These are phyloP conservation scores for Sarcodon sp. DNA, from an alignment of 768 basidiomycete species.

Conservation along the genomic window DNA sequence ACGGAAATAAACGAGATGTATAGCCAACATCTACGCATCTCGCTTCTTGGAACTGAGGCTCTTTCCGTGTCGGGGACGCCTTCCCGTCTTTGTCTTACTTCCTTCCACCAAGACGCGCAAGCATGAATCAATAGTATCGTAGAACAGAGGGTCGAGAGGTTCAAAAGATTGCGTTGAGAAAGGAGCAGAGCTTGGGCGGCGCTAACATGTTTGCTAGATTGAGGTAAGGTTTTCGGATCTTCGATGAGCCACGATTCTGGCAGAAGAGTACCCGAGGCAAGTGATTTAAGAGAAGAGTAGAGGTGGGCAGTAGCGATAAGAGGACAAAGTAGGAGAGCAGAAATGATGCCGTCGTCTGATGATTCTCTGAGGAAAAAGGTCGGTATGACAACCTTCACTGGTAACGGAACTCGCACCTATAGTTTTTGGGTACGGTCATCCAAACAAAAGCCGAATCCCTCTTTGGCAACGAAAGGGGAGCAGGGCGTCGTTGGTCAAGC, in stretches of 20 bases:
- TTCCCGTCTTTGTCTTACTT: slow-evolving; percentile 30
- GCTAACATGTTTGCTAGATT: slow-evolving; percentile 25
- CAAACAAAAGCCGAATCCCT: slow-evolving; percentile 61
- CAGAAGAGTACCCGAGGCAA: slow-evolving; percentile 17
- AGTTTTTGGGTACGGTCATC: slow-evolving; percentile 89
- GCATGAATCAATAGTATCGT: slow-evolving; percentile 72
- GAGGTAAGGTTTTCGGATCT: slow-evolving; percentile 41
- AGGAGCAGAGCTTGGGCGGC: slow-evolving; percentile 42
- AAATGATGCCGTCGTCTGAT: slow-evolving; percentile 75
- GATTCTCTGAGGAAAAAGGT: slow-evolving; percentile 35
- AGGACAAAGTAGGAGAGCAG: slow-evolving; percentile 75
- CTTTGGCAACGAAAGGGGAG: slow-evolving; percentile 20
- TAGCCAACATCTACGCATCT: slow-evolving; percentile 45
- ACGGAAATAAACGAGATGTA: slow-evolving; percentile 53
- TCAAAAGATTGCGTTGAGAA: slow-evolving; percentile 66
- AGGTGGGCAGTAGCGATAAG: slow-evolving; percentile 64
- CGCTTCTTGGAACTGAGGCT: slow-evolving; percentile 64
- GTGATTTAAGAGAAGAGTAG: slow-evolving; percentile 29
- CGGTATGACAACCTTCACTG: not conserved
- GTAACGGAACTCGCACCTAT: slow-evolving; percentile 34
- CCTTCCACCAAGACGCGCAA: slow-evolving; percentile 64
- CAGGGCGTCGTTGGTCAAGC: slow-evolving; percentile 29
- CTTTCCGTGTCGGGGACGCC: slow-evolving; percentile 53
- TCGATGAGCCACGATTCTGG: slow-evolving; percentile 74
- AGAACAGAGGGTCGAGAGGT: slow-evolving; percentile 72